Evolutionary conservation across 371 early-diverging fungal genomes (phyloP).

Genomic region (Circinella umbellata): DNA sequence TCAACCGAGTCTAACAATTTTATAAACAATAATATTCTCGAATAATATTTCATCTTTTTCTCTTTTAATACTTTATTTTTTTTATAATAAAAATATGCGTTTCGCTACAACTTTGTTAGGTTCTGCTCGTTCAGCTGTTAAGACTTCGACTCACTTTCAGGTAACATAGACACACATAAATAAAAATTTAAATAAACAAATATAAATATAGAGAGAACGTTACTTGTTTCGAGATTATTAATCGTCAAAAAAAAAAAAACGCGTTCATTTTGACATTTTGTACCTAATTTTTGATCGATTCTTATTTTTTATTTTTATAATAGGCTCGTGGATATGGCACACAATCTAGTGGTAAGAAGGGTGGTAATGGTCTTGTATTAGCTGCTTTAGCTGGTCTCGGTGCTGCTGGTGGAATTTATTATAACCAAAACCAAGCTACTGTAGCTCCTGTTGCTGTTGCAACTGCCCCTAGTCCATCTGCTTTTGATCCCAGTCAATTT

Average conservation of each 20-base stretch:
- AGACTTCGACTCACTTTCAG: constrained; percentile 8
- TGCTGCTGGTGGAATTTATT: constrained; percentile 47
- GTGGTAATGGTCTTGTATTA: constrained; percentile 41
- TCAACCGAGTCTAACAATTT: too few species aligned
- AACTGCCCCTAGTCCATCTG: constrained; percentile 24
- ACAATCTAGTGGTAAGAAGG: constrained; percentile 26
- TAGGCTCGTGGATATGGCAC: constrained; percentile 32
- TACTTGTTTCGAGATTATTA: too few species aligned
- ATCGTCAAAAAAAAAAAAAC: constrained; percentile 1
- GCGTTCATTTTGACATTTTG: neutral
- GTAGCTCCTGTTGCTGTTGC: constrained; percentile 30
- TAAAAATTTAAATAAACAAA: too few species aligned
- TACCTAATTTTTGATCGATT: too few species aligned
- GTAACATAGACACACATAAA: neutral
- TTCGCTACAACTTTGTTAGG: neutral
- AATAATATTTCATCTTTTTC: neutral
- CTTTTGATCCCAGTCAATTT: constrained; percentile 69
- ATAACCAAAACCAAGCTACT: constrained; percentile 36
- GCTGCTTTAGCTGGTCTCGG: constrained; percentile 40
- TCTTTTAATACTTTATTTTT: neutral
- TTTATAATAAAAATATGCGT: constrained; percentile 5
- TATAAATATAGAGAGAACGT: neutral
- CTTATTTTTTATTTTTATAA: neutral
- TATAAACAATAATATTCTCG: neutral
- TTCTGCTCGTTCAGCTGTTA: neutral